Base-by-base conservation (phyloP, 371 early-diverging fungal genomes). In the Entomophthora muscae region DNA sequence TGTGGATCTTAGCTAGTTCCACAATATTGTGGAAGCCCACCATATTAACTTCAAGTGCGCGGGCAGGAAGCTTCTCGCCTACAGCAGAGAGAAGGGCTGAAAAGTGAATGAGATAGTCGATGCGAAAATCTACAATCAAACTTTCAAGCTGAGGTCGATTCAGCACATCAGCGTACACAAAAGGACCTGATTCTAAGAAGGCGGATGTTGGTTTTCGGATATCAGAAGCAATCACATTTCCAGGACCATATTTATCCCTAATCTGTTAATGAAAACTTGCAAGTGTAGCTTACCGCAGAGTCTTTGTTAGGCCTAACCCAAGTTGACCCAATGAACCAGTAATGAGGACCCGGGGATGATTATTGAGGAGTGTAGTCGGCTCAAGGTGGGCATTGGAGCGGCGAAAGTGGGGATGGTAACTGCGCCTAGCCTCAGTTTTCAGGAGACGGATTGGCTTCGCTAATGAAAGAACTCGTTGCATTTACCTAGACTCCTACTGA, bases 31-130 rank as follows among this genome's bases (percentile, higher is more conserved):
- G 79, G 70, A 81, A 77, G 26, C 81, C 81, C 54, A 66, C 72
- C 62, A 81, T 69, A 66, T 81, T 81, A 61, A 81, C 77, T 26
- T 67, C 69, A 31, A 81, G 66, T 1, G 80, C 81, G 52, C 72
- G 64, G 10, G 71, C 67, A 1, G 77, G 77, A 58, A 75, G 72
- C 66, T 77, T 75, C 65, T 81, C 81, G 17, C 77, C 81, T 1
- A 76, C 75, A 5, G 78, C 79, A 3, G 81, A 81, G 22, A 81
- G 70, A 24, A 80, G 63, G 29, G 79, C 80, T 21, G 81, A 80
- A 62, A 78, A 76, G 32, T 81, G 81, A 10, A 81, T 76, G 3
- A 81, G 56, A 76, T 77, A 78, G 67, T 81, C 81, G 64, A 80
- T 76, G 22, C 75, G 71, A 60, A 75, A 75, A 63, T 78, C 78